phyloP scores from a whole-genome alignment of 2,329 filamentous ascomycete species.

The Bipolaris zeicola region DNA sequence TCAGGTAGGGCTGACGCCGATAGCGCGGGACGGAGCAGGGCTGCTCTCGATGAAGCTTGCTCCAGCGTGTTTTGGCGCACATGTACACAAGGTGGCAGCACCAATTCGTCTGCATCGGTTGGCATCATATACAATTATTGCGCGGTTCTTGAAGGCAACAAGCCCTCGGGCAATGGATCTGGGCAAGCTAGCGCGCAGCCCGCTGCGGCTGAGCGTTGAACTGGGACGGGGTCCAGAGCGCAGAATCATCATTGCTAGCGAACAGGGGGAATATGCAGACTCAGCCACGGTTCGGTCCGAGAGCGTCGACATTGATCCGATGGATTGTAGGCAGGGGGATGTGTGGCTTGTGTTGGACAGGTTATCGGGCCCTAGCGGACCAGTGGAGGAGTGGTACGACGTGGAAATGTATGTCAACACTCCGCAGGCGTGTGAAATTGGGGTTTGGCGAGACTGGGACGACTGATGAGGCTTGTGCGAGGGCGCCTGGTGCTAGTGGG shows the following conservation, averaged over 20 bases:
- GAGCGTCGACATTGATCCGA: conserved; percentile 76
- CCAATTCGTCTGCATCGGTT: conserved; percentile 59
- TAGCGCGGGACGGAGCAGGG: conserved; percentile 78
- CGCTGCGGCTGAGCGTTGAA: conserved; percentile 74
- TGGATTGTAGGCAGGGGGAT: conserved; percentile 59
- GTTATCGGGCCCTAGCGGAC: conserved; percentile 63
- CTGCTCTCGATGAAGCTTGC: conserved; percentile 66
- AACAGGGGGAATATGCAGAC: conserved; percentile 77
- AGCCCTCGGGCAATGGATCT: conserved; percentile 36
- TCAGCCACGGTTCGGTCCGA: conserved; percentile 68
- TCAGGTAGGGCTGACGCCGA: conserved; percentile 61
- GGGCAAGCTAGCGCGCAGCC: conserved; percentile 46
- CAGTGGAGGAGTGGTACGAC: conserved; percentile 57
- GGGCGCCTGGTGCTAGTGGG: conserved; percentile 1
- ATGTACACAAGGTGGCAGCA: conserved; percentile 60
- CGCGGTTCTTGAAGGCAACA: conserved; percentile 50
- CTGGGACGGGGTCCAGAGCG: conserved; percentile 73
- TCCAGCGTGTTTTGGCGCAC: conserved; percentile 57
- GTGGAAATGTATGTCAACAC: conserved; percentile 56
- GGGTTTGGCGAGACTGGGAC: conserved; percentile 54
- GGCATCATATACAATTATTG: conserved; percentile 66
- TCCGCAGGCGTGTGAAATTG: conserved; percentile 51
- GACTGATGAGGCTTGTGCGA: conserved; percentile 27
- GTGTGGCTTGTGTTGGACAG: conserved; percentile 84
- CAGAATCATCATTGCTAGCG: conserved; percentile 66